Percentiles rank a stretch among this genome's conserved stretches.
Evolutionary conservation across 2,329 filamentous ascomycete species (phyloP).

Genomic region (Aspergillus novofumigatus): DNA sequence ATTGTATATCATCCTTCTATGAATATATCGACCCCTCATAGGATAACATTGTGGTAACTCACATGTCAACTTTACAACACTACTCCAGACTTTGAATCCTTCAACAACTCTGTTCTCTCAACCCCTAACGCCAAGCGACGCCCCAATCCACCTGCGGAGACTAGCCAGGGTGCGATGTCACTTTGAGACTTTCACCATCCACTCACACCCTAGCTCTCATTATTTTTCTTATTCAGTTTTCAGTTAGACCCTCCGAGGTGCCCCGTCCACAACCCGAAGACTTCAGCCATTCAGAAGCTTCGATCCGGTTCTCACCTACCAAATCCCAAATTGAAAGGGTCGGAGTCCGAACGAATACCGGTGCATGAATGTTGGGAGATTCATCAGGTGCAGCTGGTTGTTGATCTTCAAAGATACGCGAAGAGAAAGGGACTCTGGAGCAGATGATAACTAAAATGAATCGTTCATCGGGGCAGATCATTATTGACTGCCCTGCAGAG

Average conservation of each 20-base stretch:
- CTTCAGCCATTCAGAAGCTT: not conserved
- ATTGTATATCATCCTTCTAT: not conserved
- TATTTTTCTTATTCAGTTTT: not conserved
- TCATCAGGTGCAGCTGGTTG: too few species aligned
- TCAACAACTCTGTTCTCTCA: not conserved
- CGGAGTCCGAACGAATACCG: not conserved
- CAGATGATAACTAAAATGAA: too few species aligned
- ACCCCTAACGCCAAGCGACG: not conserved
- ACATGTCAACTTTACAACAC: not conserved
- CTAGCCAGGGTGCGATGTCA: slow-evolving; percentile 3
- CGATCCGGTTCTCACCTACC: not conserved
- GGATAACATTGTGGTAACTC: not conserved
- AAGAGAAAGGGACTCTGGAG: too few species aligned
- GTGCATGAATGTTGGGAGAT: too few species aligned
- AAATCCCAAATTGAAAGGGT: not conserved
- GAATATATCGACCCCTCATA: not conserved
- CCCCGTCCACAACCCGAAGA: not conserved
- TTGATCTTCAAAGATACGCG: too few species aligned
- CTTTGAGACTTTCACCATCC: slow-evolving; percentile 3
- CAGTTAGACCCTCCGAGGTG: not conserved
- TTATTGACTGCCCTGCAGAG: too few species aligned
- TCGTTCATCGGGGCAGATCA: too few species aligned
- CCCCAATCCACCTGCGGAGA: not conserved
- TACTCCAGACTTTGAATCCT: not conserved
- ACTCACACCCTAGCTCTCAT: not conserved